Evolutionary conservation across 345 rosid genomes (phyloP).

Genomic region (Salix suchowensis): DNA sequence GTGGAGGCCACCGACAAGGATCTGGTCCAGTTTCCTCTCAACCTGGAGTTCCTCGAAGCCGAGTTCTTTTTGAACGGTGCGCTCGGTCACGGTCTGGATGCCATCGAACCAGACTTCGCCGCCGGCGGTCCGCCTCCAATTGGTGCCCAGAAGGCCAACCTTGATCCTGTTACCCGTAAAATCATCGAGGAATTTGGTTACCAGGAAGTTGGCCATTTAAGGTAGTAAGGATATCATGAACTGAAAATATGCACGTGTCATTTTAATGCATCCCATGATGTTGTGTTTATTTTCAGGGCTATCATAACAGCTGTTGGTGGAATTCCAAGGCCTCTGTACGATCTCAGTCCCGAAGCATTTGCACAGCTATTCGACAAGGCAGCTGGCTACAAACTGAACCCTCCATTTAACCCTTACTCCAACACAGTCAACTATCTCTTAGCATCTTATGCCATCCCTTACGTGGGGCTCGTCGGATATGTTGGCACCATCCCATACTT

Average conservation of each 20-base stretch:
- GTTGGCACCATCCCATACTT: conserved; percentile 61
- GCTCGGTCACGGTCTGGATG: conserved; percentile 53
- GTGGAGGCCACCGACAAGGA: conserved; percentile 41
- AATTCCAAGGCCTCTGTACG: conserved; percentile 46
- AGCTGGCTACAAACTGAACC: conserved; percentile 38
- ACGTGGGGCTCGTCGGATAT: conserved; percentile 65
- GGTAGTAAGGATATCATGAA: conserved; percentile 22
- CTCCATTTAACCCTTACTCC: conserved; percentile 62
- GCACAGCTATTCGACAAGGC: conserved; percentile 46
- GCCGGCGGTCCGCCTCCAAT: conserved; percentile 54
- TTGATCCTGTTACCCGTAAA: conserved; percentile 32
- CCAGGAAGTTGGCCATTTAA: conserved; percentile 67
- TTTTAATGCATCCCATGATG: not conserved
- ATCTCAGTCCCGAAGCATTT: conserved; percentile 44
- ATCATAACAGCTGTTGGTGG: conserved; percentile 50
- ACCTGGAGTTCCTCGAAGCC: conserved; percentile 59
- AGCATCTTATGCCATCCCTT: conserved; percentile 56
- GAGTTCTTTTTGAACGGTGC: conserved; percentile 52
- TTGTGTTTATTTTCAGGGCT: conserved; percentile 38
- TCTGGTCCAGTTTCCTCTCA: conserved; percentile 43
- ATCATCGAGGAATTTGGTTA: conserved; percentile 61
- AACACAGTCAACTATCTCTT: conserved; percentile 49
- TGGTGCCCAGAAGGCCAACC: conserved; percentile 52
- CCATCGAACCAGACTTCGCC: conserved; percentile 34
- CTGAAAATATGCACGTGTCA: no score